Conservation (phyloP, 1,284 basidiomycete species). For the Amylostereum chailletii region DNA sequence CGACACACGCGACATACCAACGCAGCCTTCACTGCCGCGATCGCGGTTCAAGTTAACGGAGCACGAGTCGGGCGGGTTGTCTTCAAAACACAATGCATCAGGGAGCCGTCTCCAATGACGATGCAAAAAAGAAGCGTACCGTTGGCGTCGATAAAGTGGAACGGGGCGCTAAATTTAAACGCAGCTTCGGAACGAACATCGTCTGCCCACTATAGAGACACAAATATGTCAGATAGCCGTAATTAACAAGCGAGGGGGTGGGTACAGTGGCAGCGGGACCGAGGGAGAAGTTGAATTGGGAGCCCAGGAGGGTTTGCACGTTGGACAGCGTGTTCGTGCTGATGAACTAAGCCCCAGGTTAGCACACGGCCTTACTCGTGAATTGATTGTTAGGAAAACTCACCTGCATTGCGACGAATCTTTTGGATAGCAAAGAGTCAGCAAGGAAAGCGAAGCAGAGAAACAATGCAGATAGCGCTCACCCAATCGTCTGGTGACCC, state of each 20-base stretch:
- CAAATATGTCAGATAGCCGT: too few relatives aligned
- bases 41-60: slow-evolving; percentile 37
- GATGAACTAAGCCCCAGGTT: not conserved
- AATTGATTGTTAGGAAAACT: not conserved
- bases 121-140: slow-evolving; percentile 20
- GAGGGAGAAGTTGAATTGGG: not conserved
- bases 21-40: slow-evolving; percentile 38
- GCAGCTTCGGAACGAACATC: not conserved
- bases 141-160: slow-evolving; percentile 41
- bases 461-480: not conserved
- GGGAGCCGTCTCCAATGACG: not conserved
- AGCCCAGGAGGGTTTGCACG: not conserved
- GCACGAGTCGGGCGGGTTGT: slow-evolving; percentile 37
- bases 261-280: not conserved
- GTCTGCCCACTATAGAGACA: not conserved
- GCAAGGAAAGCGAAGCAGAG: not conserved
- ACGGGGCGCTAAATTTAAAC: not conserved
- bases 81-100: slow-evolving; percentile 17
- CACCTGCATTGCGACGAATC: slow-evolving; percentile 1
- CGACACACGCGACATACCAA: not conserved
- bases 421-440: not conserved
- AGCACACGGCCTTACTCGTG: not conserved
- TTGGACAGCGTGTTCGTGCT: not conserved
- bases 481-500: not conserved
- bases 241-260: too few relatives aligned